These are phyloP conservation scores for Lactuca saligna DNA, from an alignment of 129 eudicot genomes.

Conservation along the genomic window DNA sequence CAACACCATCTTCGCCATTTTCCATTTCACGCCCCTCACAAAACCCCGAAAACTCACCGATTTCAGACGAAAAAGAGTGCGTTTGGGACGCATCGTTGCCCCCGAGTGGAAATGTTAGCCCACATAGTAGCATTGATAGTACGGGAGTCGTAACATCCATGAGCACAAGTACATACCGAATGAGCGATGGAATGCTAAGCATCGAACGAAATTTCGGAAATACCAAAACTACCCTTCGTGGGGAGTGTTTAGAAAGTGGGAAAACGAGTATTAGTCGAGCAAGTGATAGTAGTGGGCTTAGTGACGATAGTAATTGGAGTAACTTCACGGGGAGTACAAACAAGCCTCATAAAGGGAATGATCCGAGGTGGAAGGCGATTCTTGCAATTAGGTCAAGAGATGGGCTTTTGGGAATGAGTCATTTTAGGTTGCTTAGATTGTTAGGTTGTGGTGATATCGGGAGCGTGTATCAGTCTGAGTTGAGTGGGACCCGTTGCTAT, in stretches of 20 bases:
- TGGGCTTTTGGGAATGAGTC: constrained; percentile 90
- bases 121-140: constrained; percentile 75
- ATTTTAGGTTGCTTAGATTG: constrained; percentile 65
- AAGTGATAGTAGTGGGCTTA: constrained; percentile 91
- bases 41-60: constrained; percentile 44
- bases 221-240: constrained; percentile 53
- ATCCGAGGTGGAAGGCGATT: constrained; percentile 96
- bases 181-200: constrained; percentile 86
- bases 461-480: constrained; percentile 83
- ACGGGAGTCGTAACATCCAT: constrained; percentile 63
- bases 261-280: constrained; percentile 87
- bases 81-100: constrained; percentile 95
- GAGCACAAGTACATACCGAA: constrained; percentile 67
- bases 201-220: constrained; percentile 52
- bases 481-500: constrained; percentile 85
- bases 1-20: constrained; percentile 45
- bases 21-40: constrained; percentile 59
- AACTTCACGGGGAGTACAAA: constrained; percentile 72
- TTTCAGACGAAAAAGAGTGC: constrained; percentile 78
- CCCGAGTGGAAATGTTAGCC: constrained; percentile 88
- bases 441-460: constrained; percentile 94
- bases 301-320: constrained; percentile 96
- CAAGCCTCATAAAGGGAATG: constrained; percentile 94
- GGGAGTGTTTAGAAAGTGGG: constrained; percentile 74
- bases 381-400: constrained; percentile 68